Evolutionary conservation across 2,329 filamentous ascomycete genomes (phyloP).

Genomic region (Amauroascus niger): DNA sequence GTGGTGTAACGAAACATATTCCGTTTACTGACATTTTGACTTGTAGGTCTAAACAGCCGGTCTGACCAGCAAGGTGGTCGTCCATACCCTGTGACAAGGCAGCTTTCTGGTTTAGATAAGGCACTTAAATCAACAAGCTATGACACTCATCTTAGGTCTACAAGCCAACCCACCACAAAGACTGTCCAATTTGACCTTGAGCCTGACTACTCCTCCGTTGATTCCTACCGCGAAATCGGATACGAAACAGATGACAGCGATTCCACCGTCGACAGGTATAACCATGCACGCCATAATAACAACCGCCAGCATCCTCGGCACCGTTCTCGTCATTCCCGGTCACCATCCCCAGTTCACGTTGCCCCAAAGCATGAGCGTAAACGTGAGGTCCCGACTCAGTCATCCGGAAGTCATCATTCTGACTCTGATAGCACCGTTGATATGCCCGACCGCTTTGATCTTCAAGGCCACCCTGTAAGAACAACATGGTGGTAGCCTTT

Average conservation of each 20-base stretch:
- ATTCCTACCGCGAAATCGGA: slow-evolving; percentile 18
- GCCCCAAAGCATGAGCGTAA: neutral
- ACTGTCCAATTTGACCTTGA: slow-evolving; percentile 18
- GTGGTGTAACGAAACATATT: slow-evolving; percentile 4
- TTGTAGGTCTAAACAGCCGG: slow-evolving; percentile 20
- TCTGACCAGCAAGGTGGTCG: neutral
- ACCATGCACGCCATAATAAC: slow-evolving; percentile 16
- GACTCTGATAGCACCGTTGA: slow-evolving; percentile 28
- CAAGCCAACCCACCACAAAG: slow-evolving; percentile 9
- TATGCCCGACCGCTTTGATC: slow-evolving; percentile 28
- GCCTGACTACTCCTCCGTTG: slow-evolving; percentile 2
- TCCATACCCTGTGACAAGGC: neutral
- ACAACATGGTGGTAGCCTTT: slow-evolving; percentile 7
- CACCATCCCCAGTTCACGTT: neutral
- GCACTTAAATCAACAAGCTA: neutral
- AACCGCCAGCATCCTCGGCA: neutral
- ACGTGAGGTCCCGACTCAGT: neutral
- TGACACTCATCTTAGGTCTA: neutral
- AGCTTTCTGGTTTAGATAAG: neutral
- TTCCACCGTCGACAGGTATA: slow-evolving; percentile 26
- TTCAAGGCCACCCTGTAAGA: slow-evolving; percentile 19
- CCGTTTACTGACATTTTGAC: slow-evolving; percentile 9
- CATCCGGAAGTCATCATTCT: slow-evolving; percentile 1
- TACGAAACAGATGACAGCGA: slow-evolving; percentile 39
- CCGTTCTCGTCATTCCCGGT: neutral